Conservation (phyloP, 129 eudicot species). For the Centaurea solstitialis region DNA sequence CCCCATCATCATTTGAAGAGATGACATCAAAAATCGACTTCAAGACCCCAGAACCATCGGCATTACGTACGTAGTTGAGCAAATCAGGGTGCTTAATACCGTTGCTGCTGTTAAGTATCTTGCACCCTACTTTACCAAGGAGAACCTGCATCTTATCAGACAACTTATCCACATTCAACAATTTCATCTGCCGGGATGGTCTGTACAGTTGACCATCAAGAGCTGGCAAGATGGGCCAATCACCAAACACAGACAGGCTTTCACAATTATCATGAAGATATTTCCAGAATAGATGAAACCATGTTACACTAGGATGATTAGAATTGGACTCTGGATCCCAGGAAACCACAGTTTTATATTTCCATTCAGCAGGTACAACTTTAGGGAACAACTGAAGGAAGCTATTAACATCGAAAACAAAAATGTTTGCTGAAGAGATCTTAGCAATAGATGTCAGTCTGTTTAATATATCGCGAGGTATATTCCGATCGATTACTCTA, state of each 20-base stretch:
- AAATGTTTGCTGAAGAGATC: constrained; percentile 64
- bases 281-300: constrained; percentile 87
- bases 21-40: constrained; percentile 76
- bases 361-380: constrained; percentile 85
- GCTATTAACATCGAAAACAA: constrained; percentile 49
- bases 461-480: constrained; percentile 48
- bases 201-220: constrained; percentile 73
- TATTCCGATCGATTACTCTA: constrained; percentile 63
- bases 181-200: constrained; percentile 59
- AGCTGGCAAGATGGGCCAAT: constrained; percentile 96
- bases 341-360: constrained; percentile 53
- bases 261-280: constrained; percentile 71
- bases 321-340: constrained; percentile 63
- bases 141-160: constrained; percentile 55
- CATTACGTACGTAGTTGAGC: constrained; percentile 50
- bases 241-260: constrained; percentile 66
- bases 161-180: constrained; percentile 65
- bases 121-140: constrained; percentile 81
- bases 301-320: constrained; percentile 62
- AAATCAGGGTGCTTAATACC: constrained; percentile 80
- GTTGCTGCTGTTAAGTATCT: constrained; percentile 52
- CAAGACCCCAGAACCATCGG: constrained; percentile 72
- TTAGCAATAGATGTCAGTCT: constrained; percentile 74
- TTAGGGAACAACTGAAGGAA: constrained; percentile 61
- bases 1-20: constrained; percentile 46